Base-by-base conservation (phyloP, 2,329 filamentous ascomycete genomes). In the Xylaria arbuscula region DNA sequence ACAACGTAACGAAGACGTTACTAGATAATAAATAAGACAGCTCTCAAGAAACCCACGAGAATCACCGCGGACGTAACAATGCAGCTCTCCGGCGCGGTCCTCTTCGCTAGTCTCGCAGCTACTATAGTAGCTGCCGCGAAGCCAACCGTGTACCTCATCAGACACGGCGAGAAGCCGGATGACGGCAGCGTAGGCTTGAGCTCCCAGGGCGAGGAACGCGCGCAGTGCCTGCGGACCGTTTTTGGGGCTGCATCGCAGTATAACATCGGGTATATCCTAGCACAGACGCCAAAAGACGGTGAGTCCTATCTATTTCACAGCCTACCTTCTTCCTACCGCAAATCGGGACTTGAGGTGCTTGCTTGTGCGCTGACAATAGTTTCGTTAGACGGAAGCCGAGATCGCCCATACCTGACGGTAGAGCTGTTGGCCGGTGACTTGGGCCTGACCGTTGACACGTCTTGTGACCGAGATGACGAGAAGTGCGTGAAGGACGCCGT, bases 81-180 rank as follows among this genome's bases (percentile, higher is more conserved):
- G 70, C 69, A 71, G 11, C 47, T 72, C 17, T 59, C 69, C 17
- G 38, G 40, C 42, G 42, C 51, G 34, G 32, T 68, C 22, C 40
- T 66, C 34, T 24, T 70, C 36, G 61, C 65, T 2, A 64, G 53
- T 11, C 45, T 72, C 55, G 60, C 66, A 3, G 60, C 68, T 24
- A 50, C 62, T 10, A 50, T 69, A 10, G 53, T 58, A 10, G 48
- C 59, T 7, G 70, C 64, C 17, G 64, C 70, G 0, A 64, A 73
- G 10, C 83, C 87, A 1, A 89, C 84, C 0, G 85, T 90, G 38
- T 90, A 89, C 74, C 78, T 90, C 9, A 90, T 90, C 75, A 85
- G 88, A 19, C 88, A 90, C 71, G 88, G 88, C 67, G 88, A 90
- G 77, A 90, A 90, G 77, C 88, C 88, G 19, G 2, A 60, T 1